Base-by-base conservation (phyloP, 2,329 filamentous ascomycete species). In the Golovinomyces cichoracearum region DNA sequence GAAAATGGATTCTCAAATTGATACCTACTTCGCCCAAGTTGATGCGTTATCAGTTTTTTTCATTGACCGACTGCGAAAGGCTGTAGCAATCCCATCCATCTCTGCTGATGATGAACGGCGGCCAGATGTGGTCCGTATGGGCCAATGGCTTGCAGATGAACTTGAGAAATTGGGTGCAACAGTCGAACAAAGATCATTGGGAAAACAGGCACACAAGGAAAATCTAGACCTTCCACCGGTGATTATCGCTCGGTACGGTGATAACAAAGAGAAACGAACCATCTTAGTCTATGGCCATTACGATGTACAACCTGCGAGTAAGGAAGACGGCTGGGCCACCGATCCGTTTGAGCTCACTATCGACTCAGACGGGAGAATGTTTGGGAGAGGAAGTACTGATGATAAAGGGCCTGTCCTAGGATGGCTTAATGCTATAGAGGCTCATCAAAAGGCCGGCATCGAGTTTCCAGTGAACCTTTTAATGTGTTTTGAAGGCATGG, bases 401-500 rank as follows among this genome's bases (percentile, higher is more conserved):
- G 90, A 98, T 68, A 98, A 98, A 71, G 90, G 90, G 1, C 90
- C 90, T 17, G 88, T 98, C 23, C 70, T 98, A 49, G 90, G 90
- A 57, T 98, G 90, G 90, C 65, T 98, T 57, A 98, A 98, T 63
- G 86, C 86, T 56, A 95, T 98, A 55, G 86, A 98, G 67, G 86
- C 90, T 38, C 90, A 98, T 69, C 80, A 93, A 65, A 90, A 92
- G 70, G 85, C 86, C 31, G 83, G 83, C 50, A 70, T 95, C 42
- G 88, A 94, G 47, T 84, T 98, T 63, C 90, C 90, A 7, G 90
- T 98, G 61, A 98, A 98, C 68, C 72, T 98, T 55, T 75, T 98
- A 54, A 95, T 94, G 83, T 98, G 90, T 71, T 95, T 98, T 58
- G 90, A 98, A 71, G 90, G 90, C 45, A 98, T 98, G 90, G 90